Percentiles rank a stretch among this genome's conserved stretches.
phyloP scores from a whole-genome alignment of 176 grass and related monocot genomes.

The Guadua angustifolia region DNA sequence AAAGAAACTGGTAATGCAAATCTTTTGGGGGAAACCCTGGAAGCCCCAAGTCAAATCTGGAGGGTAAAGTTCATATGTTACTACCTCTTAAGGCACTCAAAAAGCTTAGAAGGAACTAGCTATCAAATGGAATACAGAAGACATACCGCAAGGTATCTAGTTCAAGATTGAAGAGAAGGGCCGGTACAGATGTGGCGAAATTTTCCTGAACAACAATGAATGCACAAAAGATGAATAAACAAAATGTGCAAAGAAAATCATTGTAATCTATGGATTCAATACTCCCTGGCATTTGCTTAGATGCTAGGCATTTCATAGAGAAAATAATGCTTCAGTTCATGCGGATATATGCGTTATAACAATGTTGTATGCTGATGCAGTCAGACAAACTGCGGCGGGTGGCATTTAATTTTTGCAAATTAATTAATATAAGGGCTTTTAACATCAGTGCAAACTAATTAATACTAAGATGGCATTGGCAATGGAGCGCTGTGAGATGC shows the following conservation, averaged over 20 bases:
- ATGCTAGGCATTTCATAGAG: not conserved
- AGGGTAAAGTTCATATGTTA: slow-evolving; percentile 28
- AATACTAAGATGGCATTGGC: too few species aligned
- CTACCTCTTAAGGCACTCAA: not conserved
- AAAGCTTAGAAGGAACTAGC: slow-evolving; percentile 8
- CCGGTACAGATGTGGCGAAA: slow-evolving; percentile 69
- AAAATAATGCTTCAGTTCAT: not conserved
- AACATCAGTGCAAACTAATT: too few species aligned
- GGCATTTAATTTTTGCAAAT: too few species aligned
- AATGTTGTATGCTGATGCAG: too few species aligned
- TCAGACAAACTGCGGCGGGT: too few species aligned
- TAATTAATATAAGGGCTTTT: too few species aligned
- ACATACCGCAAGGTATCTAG: slow-evolving; percentile 86
- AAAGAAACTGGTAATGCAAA: slow-evolving; percentile 94
- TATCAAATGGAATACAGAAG: slow-evolving; percentile 28
- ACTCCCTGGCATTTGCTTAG: slow-evolving; percentile 12
- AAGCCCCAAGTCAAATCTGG: slow-evolving; percentile 94
- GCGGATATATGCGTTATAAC: too few species aligned
- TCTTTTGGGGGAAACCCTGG: slow-evolving; percentile 92
- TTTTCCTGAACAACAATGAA: slow-evolving; percentile 75
- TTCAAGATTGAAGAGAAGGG: slow-evolving; percentile 96
- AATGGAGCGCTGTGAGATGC: too few species aligned
- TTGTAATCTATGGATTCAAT: slow-evolving; percentile 10
- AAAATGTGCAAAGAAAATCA: not conserved
- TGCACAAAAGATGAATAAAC: slow-evolving; percentile 6